phyloP scores from a whole-genome alignment of 1,139 yeast species.

The Pneumocystis sp. region DNA sequence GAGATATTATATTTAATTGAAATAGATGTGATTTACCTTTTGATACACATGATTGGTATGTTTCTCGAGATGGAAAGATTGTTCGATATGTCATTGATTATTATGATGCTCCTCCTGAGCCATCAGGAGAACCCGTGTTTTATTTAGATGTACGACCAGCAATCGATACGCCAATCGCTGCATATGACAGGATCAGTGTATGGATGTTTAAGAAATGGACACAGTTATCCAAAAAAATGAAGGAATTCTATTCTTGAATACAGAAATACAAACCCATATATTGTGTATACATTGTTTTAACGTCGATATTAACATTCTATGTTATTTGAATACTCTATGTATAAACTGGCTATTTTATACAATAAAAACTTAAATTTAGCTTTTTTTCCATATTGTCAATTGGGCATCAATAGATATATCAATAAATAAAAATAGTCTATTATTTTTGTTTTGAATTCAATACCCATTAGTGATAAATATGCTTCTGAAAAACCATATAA shows the following conservation, averaged over 20 bases:
- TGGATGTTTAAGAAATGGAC: slow-evolving; percentile 10
- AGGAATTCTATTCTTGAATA: not conserved
- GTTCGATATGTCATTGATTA: slow-evolving; percentile 90
- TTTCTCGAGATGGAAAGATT: slow-evolving; percentile 43
- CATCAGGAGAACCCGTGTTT: slow-evolving; percentile 76
- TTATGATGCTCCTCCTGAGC: slow-evolving; percentile 85
- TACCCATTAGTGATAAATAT: no score
- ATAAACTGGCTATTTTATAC: no score
- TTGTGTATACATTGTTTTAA: not conserved
- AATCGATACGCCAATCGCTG: slow-evolving; percentile 34
- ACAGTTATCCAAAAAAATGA: not conserved
- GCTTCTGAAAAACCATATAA: no score
- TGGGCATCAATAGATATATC: no score
- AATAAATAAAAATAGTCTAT: no score
- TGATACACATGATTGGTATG: slow-evolving; percentile 98
- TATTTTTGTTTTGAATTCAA: no score
- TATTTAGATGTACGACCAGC: slow-evolving; percentile 93
- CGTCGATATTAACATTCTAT: not conserved
- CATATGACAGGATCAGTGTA: not conserved
- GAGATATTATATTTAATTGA: not conserved
- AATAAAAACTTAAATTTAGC: not conserved
- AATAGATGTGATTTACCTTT: slow-evolving; percentile 59
- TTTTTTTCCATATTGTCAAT: not conserved
- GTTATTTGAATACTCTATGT: not conserved
- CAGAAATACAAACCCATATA: not conserved